A percentile compares a stretch with the other conserved stretches of the same genome.
Evolutionary conservation across 1,139 yeast species (phyloP).

Genomic region (Sugiyamaella novakii): DNA sequence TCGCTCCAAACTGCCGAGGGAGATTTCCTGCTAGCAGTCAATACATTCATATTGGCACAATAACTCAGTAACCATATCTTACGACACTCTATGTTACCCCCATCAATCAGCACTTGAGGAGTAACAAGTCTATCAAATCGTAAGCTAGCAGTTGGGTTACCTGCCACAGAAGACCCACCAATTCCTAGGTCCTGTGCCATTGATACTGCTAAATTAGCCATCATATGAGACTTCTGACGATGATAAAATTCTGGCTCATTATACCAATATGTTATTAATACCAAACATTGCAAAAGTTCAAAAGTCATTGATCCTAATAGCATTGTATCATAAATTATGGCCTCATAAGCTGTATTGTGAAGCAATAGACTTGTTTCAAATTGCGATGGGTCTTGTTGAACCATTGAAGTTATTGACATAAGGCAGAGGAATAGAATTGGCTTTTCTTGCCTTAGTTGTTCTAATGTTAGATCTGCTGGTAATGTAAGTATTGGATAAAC

Average conservation of each 20-base stretch:
- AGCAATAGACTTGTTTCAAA: slow-evolving; percentile 49
- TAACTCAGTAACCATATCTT: slow-evolving; percentile 40
- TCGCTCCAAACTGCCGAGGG: slow-evolving; percentile 47
- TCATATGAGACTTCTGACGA: slow-evolving; percentile 73
- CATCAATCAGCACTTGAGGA: slow-evolving; percentile 43
- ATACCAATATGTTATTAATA: slow-evolving; percentile 74
- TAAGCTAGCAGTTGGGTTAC: slow-evolving; percentile 20
- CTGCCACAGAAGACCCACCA: slow-evolving; percentile 43
- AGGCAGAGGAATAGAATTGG: slow-evolving; percentile 68
- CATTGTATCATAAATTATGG: slow-evolving; percentile 63
- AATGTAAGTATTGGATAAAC: slow-evolving; percentile 59
- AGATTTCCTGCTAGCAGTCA: slow-evolving; percentile 39
- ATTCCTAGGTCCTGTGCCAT: slow-evolving; percentile 78
- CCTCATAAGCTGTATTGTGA: slow-evolving; percentile 61
- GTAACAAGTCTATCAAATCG: slow-evolving; percentile 42
- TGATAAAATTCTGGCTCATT: slow-evolving; percentile 80
- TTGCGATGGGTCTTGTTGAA: slow-evolving; percentile 42
- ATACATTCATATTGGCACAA: slow-evolving; percentile 38
- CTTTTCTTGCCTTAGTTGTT: slow-evolving; percentile 50
- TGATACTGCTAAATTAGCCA: slow-evolving; percentile 66
- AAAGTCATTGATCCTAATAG: slow-evolving; percentile 71
- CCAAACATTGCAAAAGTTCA: slow-evolving; percentile 64
- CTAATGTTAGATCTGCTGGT: slow-evolving; percentile 49
- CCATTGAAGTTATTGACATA: slow-evolving; percentile 61
- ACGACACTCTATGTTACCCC: slow-evolving; percentile 39